These are phyloP conservation scores for Croton laevigatus DNA, from an alignment of 441 rosid species.

Conservation along the genomic window DNA sequence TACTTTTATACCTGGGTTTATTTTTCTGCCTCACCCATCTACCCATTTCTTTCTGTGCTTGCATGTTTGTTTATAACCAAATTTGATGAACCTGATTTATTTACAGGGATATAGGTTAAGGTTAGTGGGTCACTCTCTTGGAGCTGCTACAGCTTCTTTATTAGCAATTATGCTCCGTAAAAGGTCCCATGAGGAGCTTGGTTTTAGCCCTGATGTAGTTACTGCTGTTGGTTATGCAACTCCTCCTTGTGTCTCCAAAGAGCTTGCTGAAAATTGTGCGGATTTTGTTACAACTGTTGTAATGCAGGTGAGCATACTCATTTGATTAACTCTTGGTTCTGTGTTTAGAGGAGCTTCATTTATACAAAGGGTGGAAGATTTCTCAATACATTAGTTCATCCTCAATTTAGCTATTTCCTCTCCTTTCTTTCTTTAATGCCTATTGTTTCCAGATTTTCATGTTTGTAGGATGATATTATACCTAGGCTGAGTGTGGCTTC, in stretches of 20 bases:
- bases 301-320: slow-evolving; percentile 67
- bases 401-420: neutral
- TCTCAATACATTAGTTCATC: neutral
- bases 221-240: slow-evolving; percentile 86
- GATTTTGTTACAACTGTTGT: slow-evolving; percentile 71
- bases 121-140: slow-evolving; percentile 94
- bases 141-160: slow-evolving; percentile 85
- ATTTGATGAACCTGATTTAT: slow-evolving; percentile 31
- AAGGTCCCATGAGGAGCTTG: slow-evolving; percentile 60
- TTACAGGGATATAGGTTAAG: slow-evolving; percentile 88
- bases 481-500: slow-evolving; percentile 83
- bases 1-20: neutral
- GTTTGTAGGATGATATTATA: slow-evolving; percentile 74
- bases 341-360: neutral
- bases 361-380: neutral
- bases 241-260: slow-evolving; percentile 82
- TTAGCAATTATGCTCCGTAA: slow-evolving; percentile 79
- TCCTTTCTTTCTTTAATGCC: neutral
- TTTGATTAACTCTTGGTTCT: slow-evolving; percentile 8
- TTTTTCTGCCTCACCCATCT: neutral
- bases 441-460: slow-evolving; percentile 5
- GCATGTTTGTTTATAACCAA: neutral
- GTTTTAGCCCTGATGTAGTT: slow-evolving; percentile 67
- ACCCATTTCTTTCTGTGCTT: neutral
- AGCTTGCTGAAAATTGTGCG: slow-evolving; percentile 76